A percentile compares a stretch with the other conserved stretches of the same genome.
phyloP scores from a whole-genome alignment of 2,329 filamentous ascomycete genomes.

The Cordyceps pruinosa region DNA sequence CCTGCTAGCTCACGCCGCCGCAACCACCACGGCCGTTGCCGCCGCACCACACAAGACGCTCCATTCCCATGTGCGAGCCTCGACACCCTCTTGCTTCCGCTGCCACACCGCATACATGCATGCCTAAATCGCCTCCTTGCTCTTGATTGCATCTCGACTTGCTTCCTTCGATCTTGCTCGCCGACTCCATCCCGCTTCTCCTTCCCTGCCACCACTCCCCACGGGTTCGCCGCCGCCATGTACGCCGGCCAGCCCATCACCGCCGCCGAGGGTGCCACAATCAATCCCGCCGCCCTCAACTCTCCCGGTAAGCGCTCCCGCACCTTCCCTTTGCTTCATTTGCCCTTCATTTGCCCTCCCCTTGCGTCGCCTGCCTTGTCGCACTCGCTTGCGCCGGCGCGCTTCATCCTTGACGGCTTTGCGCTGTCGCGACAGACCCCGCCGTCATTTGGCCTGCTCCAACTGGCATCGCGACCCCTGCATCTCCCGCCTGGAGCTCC shows the following conservation, averaged over 20 bases:
- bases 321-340: slow-evolving; percentile 1
- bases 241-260: slow-evolving; percentile 51
- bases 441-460: neutral
- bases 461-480: neutral
- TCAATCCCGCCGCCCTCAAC: slow-evolving; percentile 83
- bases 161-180: neutral
- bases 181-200: neutral
- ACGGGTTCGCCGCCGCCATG: slow-evolving; percentile 24
- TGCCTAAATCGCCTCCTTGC: slow-evolving; percentile 2
- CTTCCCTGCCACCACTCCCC: slow-evolving; percentile 17
- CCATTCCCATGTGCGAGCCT: slow-evolving; percentile 13
- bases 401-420: slow-evolving; percentile 9
- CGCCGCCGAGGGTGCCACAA: slow-evolving; percentile 78
- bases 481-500: slow-evolving; percentile 12
- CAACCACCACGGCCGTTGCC: slow-evolving; percentile 11
- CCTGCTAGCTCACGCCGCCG: slow-evolving; percentile 2
- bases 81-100: slow-evolving; percentile 9
- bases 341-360: neutral
- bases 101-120: slow-evolving; percentile 12
- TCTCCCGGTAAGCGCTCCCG: slow-evolving; percentile 57
- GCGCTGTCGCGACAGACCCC: slow-evolving; percentile 2
- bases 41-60: slow-evolving; percentile 12
- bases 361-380: slow-evolving; percentile 13
- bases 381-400: slow-evolving; percentile 6
- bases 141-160: slow-evolving; percentile 2